Evolutionary conservation across 192 early-diverging fungal genomes (phyloP).

Genomic region (Linnemannia exigua): DNA sequence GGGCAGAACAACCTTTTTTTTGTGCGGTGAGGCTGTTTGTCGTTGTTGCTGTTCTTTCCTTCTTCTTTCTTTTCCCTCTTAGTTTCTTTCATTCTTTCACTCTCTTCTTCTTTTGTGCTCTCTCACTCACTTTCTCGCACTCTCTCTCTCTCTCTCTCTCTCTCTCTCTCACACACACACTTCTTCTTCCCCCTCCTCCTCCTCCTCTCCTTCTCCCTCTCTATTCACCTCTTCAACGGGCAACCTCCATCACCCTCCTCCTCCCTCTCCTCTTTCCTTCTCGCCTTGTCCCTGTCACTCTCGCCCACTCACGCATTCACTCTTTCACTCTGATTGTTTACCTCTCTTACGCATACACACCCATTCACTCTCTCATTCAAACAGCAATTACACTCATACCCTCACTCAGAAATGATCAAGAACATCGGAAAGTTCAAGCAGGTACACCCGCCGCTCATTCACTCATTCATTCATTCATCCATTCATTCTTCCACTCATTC

Average conservation of each 20-base stretch:
- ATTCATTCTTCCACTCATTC: neutral
- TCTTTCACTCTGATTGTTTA: neutral
- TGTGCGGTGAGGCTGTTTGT: neutral
- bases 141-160: neutral
- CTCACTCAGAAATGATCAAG: constrained; percentile 41
- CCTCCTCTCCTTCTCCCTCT: neutral
- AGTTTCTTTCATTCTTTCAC: neutral
- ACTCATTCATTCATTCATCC: neutral
- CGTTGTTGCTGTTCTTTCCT: neutral
- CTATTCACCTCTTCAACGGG: neutral
- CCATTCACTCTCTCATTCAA: neutral
- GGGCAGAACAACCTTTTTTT: neutral
- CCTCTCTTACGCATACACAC: neutral
- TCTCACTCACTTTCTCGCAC: too few species aligned
- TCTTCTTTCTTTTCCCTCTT: neutral
- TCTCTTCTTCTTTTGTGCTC: neutral
- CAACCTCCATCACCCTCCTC: neutral
- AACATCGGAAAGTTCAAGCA: constrained; percentile 56
- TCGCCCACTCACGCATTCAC: neutral
- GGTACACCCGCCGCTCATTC: constrained; percentile 21
- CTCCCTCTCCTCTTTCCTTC: neutral
- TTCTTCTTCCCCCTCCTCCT: neutral
- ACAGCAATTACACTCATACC: neutral
- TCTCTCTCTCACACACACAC: constrained; percentile 1
- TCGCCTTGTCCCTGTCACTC: neutral